A percentile compares a stretch with the other conserved stretches of the same genome.
These are phyloP conservation scores for Tetrapisispora fleetii DNA, from an alignment of 805 yeast species.

Conservation along the genomic window DNA sequence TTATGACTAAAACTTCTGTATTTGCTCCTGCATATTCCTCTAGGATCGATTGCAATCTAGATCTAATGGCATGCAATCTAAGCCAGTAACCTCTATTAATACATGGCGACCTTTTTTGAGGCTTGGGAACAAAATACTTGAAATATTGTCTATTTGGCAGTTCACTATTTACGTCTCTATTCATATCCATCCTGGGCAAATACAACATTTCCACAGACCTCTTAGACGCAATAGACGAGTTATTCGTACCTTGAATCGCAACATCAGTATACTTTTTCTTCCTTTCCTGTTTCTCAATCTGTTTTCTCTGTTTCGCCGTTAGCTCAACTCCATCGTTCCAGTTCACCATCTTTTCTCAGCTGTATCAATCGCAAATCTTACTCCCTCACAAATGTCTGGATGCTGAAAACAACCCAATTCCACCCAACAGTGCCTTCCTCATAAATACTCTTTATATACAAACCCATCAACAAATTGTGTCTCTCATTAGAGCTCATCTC, in stretches of 20 bases:
- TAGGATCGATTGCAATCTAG: constrained; percentile 40
- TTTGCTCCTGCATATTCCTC: constrained; percentile 14
- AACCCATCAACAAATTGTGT: too few species aligned
- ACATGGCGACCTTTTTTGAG: constrained; percentile 65
- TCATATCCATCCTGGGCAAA: constrained; percentile 16
- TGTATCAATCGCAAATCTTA: too few species aligned
- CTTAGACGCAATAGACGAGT: constrained; percentile 74
- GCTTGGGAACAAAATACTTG: constrained; percentile 47
- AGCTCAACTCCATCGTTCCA: not conserved
- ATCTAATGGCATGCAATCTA: constrained; percentile 59
- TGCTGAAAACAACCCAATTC: too few species aligned
- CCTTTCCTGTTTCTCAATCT: constrained; percentile 33
- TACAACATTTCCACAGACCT: constrained; percentile 67
- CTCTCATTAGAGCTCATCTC: not conserved
- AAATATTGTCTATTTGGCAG: constrained; percentile 41
- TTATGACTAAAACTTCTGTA: constrained; percentile 38
- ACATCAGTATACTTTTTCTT: constrained; percentile 46
- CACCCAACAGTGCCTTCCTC: not conserved
- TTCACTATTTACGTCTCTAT: constrained; percentile 5
- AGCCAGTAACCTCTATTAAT: constrained; percentile 80
- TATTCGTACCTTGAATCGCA: constrained; percentile 76
- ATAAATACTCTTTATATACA: not conserved
- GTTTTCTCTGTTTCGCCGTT: constrained; percentile 2
- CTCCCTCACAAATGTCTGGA: too few species aligned
- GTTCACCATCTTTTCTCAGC: too few species aligned